Evolutionary conservation across 108 stramenopile species (phyloP).

Genomic region (Cyclotella sp.): DNA sequence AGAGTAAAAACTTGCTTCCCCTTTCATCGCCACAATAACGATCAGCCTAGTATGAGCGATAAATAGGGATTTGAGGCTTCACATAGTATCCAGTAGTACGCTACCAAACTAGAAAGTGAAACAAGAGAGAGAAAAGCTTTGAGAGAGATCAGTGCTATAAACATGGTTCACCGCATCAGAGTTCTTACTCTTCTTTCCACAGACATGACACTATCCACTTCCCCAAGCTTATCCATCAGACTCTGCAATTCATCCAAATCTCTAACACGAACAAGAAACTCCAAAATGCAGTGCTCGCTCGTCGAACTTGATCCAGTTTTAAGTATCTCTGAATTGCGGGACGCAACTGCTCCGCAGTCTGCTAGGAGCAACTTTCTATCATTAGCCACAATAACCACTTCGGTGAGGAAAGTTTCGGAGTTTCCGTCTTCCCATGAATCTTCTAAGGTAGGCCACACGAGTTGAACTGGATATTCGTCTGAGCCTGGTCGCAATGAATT

Average conservation of each 20-base stretch:
- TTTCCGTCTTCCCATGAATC: constrained; percentile 53
- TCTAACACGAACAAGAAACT: constrained; percentile 74
- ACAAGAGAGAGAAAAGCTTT: background rate
- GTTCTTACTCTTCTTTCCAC: constrained; percentile 67
- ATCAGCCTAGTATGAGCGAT: too few species aligned
- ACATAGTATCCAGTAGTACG: constrained; percentile 16
- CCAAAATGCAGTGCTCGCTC: constrained; percentile 77
- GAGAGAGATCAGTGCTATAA: too few species aligned
- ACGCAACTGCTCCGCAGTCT: constrained; percentile 86
- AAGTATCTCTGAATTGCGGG: constrained; percentile 76
- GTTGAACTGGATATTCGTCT: constrained; percentile 37
- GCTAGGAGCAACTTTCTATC: constrained; percentile 85
- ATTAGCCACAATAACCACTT: constrained; percentile 71
- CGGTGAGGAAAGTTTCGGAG: constrained; percentile 57
- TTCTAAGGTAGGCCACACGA: constrained; percentile 58
- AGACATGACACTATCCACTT: constrained; percentile 80
- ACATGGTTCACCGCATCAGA: too few species aligned
- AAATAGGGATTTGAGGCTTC: background rate
- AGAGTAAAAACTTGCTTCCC: too few species aligned
- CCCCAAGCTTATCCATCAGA: constrained; percentile 77
- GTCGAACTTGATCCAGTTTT: constrained; percentile 81
- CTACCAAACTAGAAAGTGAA: constrained; percentile 19
- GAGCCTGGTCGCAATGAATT: background rate
- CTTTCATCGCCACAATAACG: too few species aligned
- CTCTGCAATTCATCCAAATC: constrained; percentile 75